A percentile compares a stretch with the other conserved stretches of the same genome.
Evolutionary conservation across 495 filamentous ascomycete species (phyloP).

Genomic region (Penicillium arizonense): DNA sequence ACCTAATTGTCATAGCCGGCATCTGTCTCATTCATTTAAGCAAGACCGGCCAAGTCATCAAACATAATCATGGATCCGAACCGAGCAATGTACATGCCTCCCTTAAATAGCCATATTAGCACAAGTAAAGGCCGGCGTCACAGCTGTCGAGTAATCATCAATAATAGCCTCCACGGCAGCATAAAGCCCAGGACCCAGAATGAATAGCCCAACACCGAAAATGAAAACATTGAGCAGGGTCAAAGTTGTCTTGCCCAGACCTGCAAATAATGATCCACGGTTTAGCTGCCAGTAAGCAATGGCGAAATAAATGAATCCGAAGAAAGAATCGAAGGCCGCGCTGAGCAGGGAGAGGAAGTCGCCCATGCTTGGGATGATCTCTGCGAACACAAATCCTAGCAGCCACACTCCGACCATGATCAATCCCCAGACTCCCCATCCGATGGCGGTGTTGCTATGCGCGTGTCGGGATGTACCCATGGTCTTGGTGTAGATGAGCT

Average conservation of each 20-base stretch:
- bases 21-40: no score
- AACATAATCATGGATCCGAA: no score
- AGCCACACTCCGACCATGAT: conserved; percentile 46
- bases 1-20: no score
- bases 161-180: conserved; percentile 53
- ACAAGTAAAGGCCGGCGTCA: conserved; percentile 46
- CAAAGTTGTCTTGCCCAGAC: conserved; percentile 29
- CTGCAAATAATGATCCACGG: conserved; percentile 29
- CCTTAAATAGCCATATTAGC: conserved; percentile 41
- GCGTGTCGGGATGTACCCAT: conserved; percentile 46
- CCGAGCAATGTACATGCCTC: no score
- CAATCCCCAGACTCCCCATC: conserved; percentile 48
- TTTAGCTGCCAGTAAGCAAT: conserved; percentile 52
- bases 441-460: conserved; percentile 47
- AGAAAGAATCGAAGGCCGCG: conserved; percentile 39
- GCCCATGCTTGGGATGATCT: conserved; percentile 50
- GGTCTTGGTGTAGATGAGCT: conserved; percentile 49
- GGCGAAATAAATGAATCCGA: conserved; percentile 46
- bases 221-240: conserved; percentile 42
- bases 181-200: conserved; percentile 52
- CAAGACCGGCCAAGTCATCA: no score
- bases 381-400: conserved; percentile 48
- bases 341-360: conserved; percentile 52
- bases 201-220: conserved; percentile 41
- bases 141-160: conserved; percentile 38